These are phyloP conservation scores for Mallotus japonicus DNA, from an alignment of 441 rosid species.

Conservation along the genomic window DNA sequence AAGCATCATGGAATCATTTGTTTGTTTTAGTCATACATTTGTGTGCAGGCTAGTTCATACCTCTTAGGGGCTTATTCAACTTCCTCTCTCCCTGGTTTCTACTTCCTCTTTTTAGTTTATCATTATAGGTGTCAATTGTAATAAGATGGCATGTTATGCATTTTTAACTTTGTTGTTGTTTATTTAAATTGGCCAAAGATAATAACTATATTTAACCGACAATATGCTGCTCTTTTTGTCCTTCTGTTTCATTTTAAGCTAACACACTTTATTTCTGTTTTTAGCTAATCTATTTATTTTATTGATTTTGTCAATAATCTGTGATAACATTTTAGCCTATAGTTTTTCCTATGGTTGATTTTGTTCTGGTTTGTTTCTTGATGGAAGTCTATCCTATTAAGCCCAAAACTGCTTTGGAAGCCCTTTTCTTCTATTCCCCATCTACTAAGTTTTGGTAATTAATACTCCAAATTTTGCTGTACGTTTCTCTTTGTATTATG, in stretches of 20 bases:
- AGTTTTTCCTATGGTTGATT: conserved; percentile 2
- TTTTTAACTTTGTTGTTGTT: not conserved
- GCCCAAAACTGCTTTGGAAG: no score
- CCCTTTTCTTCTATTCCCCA: not conserved
- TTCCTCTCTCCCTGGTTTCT: not conserved
- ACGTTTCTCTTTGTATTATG: not conserved
- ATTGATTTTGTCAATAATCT: not conserved
- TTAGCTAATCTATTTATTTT: not conserved
- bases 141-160: not conserved
- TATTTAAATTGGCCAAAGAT: not conserved
- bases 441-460: not conserved
- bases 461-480: not conserved
- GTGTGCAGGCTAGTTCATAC: not conserved
- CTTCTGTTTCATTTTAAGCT: not conserved
- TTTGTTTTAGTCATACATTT: not conserved
- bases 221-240: not conserved
- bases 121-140: not conserved
- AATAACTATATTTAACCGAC: not conserved
- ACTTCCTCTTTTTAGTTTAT: not conserved
- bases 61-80: not conserved
- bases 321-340: not conserved
- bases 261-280: not conserved
- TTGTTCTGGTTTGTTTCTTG: not conserved
- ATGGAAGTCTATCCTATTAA: not conserved
- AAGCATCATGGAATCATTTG: not conserved